phyloP scores from a whole-genome alignment of 257 asterid genomes.

The Solanum arcanum region DNA sequence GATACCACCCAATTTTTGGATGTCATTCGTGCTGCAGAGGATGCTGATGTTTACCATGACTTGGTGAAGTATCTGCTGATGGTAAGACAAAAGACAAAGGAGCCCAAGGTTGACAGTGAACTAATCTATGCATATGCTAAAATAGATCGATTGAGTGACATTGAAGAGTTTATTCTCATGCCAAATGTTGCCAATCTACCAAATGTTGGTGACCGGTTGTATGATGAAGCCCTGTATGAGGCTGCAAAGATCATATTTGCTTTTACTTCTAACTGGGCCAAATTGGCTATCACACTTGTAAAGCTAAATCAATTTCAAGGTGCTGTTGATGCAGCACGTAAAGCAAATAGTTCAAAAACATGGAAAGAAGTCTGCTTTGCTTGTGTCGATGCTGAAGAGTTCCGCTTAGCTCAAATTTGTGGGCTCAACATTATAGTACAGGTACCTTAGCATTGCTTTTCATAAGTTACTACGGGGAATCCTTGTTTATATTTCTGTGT shows the following conservation, averaged over 20 bases:
- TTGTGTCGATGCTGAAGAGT: slow-evolving; percentile 91
- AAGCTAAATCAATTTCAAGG: slow-evolving; percentile 94
- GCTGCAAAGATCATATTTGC: slow-evolving; percentile 97
- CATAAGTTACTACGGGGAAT: not conserved
- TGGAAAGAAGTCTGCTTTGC: slow-evolving; percentile 99
- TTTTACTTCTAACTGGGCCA: slow-evolving; percentile 93
- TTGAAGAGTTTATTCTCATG: slow-evolving; percentile 62
- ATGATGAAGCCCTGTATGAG: slow-evolving; percentile 21
- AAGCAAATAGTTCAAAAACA: slow-evolving; percentile 95
- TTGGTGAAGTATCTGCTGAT: slow-evolving; percentile 90
- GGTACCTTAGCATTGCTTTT: slow-evolving; percentile 25
- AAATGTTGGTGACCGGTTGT: slow-evolving; percentile 23
- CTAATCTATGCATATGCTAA: slow-evolving; percentile 97
- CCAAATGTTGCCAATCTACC: slow-evolving; percentile 28
- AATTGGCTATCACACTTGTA: slow-evolving; percentile 82
- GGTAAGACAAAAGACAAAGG: slow-evolving; percentile 96
- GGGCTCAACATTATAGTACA: slow-evolving; percentile 25
- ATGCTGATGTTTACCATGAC: slow-evolving; percentile 86
- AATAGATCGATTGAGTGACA: slow-evolving; percentile 89
- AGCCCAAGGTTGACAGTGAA: slow-evolving; percentile 98
- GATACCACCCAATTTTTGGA: slow-evolving; percentile 90
- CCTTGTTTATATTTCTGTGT: not conserved
- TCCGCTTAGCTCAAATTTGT: slow-evolving; percentile 27
- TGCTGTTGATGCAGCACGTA: slow-evolving; percentile 99
- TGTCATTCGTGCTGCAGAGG: slow-evolving; percentile 86